Evolutionary conservation across 2,329 filamentous ascomycete species (phyloP), one percentile per base, ranked within the genome.

Genomic region (Phaeosphaeriaceae sp.): DNA sequence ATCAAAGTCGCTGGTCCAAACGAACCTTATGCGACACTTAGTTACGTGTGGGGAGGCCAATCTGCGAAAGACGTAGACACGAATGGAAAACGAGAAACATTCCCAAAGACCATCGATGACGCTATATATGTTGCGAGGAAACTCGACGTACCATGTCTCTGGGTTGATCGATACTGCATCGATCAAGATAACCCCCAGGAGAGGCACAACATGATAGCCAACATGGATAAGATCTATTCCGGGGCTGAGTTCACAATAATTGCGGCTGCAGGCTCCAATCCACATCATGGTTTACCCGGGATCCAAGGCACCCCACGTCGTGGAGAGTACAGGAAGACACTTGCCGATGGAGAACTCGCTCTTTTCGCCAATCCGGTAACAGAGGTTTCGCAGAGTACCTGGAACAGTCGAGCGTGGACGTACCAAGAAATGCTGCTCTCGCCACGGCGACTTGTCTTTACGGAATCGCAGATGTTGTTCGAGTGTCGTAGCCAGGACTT

Each of bases 141-240:
- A 17, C 19, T 43, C 7, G 40, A 15, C 7, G 15, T 43, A 17
- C 40, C 40, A 7, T 43, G 17, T 17, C 40, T 43, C 5, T 43
- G 40, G 40, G 40, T 43, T 15, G 40, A 43, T 43, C 40, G 40
- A 15, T 43, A 43, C 19, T 43, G 40, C 19, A 43, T 43, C 6
- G 40, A 43, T 19, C 59, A 58, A 48, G 17, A 23, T 6, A 49
- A 55, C 19, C 13, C 17, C 2, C n/a, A 48, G n/a, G 55, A 55
- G 13, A 58, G 49, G 28, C 28, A 55, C n/a, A 28, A 32, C n/a
- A 23, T 44, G 7, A 58, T 64, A 23, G 48, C 47, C 13, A 35
- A 58, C 17, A 66, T 66, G 63, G 28, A 54, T 24, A 5, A 30
- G 17, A 64, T 66, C 19, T 66, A 64, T 24, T n/a, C 42, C 3